Conservation (phyloP, 257 asterid genomes). For the Solanum gandarillasii region DNA sequence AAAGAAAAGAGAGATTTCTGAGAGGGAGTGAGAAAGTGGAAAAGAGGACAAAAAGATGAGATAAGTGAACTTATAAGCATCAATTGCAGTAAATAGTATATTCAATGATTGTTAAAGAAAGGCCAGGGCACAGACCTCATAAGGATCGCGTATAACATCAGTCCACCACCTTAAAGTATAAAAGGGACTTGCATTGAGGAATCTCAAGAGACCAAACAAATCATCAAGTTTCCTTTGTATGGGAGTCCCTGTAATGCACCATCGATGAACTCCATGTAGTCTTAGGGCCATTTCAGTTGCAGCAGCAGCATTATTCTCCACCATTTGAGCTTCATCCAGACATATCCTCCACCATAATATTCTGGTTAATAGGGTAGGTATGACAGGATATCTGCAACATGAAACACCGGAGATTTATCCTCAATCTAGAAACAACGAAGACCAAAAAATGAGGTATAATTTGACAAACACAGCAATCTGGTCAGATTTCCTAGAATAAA, state of each 20-base stretch:
- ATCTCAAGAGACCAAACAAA: slow-evolving; percentile 78
- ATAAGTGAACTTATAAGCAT: not conserved
- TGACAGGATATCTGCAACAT: slow-evolving; percentile 69
- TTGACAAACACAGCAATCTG: not conserved
- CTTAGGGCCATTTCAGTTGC: slow-evolving; percentile 91
- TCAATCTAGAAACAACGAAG: not conserved
- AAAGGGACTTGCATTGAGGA: slow-evolving; percentile 81
- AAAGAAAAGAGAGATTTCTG: not conserved
- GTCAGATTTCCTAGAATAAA: not conserved
- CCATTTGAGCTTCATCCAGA: slow-evolving; percentile 99
- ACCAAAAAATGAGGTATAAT: not conserved
- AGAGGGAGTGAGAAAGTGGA: not conserved
- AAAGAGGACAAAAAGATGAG: not conserved
- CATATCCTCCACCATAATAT: slow-evolving; percentile 98
- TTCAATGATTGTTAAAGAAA: not conserved
- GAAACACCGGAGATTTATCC: not conserved
- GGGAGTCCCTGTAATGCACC: slow-evolving; percentile 99
- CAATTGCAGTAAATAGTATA: not conserved
- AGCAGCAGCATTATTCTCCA: slow-evolving; percentile 88
- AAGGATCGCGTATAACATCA: slow-evolving; percentile 80
- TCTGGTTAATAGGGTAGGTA: slow-evolving; percentile 90
- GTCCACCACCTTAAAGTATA: slow-evolving; percentile 83
- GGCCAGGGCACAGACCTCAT: slow-evolving; percentile 49
- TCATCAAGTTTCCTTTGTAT: slow-evolving; percentile 91
- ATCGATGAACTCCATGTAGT: slow-evolving; percentile 74